phyloP scores from a whole-genome alignment of 495 filamentous ascomycete genomes.

The Paragyromitra xinjiangensis region DNA sequence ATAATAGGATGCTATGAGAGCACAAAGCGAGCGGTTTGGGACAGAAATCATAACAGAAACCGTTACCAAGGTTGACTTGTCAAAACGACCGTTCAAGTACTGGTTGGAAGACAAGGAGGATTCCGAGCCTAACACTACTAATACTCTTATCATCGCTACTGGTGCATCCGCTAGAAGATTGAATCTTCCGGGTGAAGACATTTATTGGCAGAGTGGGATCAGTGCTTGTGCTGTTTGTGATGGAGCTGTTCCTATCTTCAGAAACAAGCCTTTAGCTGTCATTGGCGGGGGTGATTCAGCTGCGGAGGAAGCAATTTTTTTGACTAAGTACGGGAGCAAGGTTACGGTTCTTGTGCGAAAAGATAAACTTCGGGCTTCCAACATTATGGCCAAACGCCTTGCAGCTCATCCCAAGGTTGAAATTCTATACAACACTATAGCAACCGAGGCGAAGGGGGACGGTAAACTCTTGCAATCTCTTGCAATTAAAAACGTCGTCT shows the following conservation, averaged over 20 bases:
- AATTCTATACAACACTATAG: conserved; percentile 83
- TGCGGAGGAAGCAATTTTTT: conserved; percentile 95
- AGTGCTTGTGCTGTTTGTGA: conserved; percentile 98
- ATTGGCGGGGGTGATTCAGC: conserved; percentile 98
- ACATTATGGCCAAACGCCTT: conserved; percentile 89
- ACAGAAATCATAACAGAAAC: conserved; percentile 93
- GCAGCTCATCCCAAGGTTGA: conserved; percentile 85
- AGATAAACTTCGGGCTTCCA: conserved; percentile 84
- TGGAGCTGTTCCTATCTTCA: conserved; percentile 95
- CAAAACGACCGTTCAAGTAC: conserved; percentile 86
- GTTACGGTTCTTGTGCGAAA: conserved; percentile 92
- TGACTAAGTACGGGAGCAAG: conserved; percentile 95
- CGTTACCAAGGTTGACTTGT: conserved; percentile 86
- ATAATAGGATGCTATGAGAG: conserved; percentile 82
- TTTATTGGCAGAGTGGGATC: conserved; percentile 96
- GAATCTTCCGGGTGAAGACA: conserved; percentile 85
- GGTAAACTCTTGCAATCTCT: conserved; percentile 87
- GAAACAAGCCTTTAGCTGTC: conserved; percentile 91
- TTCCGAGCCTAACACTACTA: conserved; percentile 78
- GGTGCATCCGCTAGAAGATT: conserved; percentile 89
- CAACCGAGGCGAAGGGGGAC: conserved; percentile 83
- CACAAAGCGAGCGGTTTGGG: conserved; percentile 88
- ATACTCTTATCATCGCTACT: conserved; percentile 91
- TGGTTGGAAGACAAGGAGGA: conserved; percentile 84
- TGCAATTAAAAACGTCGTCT: conserved; percentile 77